These are phyloP conservation scores for Phytopythium kandeliae DNA, from an alignment of 352 stramenopile species.

Conservation along the genomic window DNA sequence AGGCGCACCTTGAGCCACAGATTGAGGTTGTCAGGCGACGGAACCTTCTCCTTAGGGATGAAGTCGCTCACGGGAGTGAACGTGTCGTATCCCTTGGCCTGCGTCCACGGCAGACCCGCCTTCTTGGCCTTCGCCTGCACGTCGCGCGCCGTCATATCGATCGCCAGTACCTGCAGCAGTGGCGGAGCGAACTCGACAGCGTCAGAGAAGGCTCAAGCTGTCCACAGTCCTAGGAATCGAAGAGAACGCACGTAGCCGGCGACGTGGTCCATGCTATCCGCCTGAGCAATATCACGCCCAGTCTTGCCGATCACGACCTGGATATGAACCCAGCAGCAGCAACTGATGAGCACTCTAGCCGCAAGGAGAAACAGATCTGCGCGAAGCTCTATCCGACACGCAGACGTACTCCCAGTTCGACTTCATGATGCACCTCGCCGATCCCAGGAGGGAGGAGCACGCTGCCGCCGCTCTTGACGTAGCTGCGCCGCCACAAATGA, in stretches of 20 bases:
- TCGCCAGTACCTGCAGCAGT: constrained; percentile 37
- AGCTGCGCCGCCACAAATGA: constrained; percentile 18
- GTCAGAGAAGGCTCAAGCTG: background rate
- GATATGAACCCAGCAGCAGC: no score
- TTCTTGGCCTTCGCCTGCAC: constrained; percentile 77
- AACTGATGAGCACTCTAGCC: background rate
- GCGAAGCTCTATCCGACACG: background rate
- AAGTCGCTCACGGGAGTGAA: constrained; percentile 82
- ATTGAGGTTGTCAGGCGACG: constrained; percentile 56
- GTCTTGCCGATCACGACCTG: constrained; percentile 69
- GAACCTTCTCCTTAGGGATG: constrained; percentile 59
- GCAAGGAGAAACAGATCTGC: no score
- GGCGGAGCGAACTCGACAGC: background rate
- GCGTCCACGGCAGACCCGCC: constrained; percentile 64
- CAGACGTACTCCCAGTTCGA: constrained; percentile 65
- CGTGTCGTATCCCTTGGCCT: constrained; percentile 72
- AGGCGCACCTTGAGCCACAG: constrained; percentile 60
- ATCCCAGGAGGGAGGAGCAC: constrained; percentile 66
- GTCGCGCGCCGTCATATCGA: constrained; percentile 81
- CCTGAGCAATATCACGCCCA: constrained; percentile 55
- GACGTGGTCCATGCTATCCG: constrained; percentile 60
- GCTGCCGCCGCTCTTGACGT: constrained; percentile 46
- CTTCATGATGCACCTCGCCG: constrained; percentile 78
- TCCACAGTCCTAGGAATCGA: no score
- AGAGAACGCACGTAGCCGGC: constrained; percentile 43